Conservation (phyloP, 202 grass and related monocot species). For the Schoenoplectus triqueter region DNA sequence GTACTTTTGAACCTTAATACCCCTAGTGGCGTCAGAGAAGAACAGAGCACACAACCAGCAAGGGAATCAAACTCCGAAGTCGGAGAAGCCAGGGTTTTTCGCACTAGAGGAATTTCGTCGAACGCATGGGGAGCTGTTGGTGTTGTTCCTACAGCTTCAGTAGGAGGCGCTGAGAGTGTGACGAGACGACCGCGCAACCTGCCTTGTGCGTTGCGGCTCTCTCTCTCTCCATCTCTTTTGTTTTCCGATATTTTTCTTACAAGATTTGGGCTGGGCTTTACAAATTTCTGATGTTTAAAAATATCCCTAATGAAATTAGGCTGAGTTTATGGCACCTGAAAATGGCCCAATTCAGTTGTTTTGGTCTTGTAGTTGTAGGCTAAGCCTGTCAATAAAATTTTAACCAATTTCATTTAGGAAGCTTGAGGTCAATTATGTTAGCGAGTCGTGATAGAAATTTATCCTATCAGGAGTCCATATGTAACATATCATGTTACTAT, state of each 20-base stretch:
- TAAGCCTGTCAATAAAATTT: not conserved
- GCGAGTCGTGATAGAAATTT: no score
- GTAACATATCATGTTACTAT: no score
- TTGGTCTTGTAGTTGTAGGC: not conserved
- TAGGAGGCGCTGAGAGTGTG: not conserved
- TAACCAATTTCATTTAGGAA: no score
- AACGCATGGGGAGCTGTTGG: slow-evolving; percentile 21
- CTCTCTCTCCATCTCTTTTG: not conserved
- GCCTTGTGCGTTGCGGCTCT: not conserved
- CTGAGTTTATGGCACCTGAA: not conserved
- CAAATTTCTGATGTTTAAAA: not conserved
- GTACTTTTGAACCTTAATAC: not conserved
- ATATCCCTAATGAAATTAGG: not conserved
- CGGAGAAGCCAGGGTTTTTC: not conserved
- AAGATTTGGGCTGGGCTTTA: not conserved
- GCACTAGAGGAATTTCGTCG: slow-evolving; percentile 33
- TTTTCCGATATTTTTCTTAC: not conserved
- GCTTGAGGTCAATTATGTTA: no score
- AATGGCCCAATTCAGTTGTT: not conserved
- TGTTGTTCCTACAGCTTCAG: not conserved
- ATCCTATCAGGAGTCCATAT: no score
- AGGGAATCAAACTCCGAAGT: not conserved
- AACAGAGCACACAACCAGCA: not conserved
- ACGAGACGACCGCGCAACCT: not conserved
- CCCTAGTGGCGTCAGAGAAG: not conserved